Evolutionary conservation across 139 green algal species (phyloP), one percentile per base, ranked within the genome.

Genomic region (Tetradesmus lagerheimii): DNA sequence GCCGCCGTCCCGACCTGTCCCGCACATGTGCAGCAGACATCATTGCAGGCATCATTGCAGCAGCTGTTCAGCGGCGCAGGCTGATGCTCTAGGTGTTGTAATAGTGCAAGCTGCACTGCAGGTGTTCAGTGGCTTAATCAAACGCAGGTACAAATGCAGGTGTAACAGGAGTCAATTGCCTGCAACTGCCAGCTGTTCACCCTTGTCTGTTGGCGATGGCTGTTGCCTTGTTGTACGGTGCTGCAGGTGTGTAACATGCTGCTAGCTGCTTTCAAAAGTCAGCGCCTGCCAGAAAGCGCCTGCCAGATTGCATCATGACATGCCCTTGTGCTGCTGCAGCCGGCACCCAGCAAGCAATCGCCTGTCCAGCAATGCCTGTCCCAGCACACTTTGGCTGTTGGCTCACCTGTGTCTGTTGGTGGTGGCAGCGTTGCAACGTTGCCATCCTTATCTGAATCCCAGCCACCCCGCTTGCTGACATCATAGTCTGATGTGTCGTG

Each of bases 401-500:
- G 35, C 35, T 62, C n/a, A 74, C 20, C 78, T 53, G 77, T 83
- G 53, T 50, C 83, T 76, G 80, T 88, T 47, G 41, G 86, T 1
- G n/a, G 45, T 16, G 38, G 31, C 57, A 90, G 50, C 37, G 57
- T 50, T n/a, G 86, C 86, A 12, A 86, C n/a, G 50, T 81, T 83
- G 50, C 86, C 83, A 74, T 90, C 86, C 35, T 82, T 90, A 47
- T 85, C 75, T 16, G 45, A 41, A 76, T 90, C 50, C 86, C 86
- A 90, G 34, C 86, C 86, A 5, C 29, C 47, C 5, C 79, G 66
- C 83, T 93, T 91, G 20, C 16, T 35, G 2, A 93, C 67, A 31
- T 91, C 83, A 27, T 90, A 43, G 12, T 86, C 87, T 27, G 82
- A 47, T 15, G 35, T 39, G 50, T 57, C 57, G 34, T 57, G 82